Base-by-base conservation (phyloP, 75 land plant species). In the Pinus tabuliformis region DNA sequence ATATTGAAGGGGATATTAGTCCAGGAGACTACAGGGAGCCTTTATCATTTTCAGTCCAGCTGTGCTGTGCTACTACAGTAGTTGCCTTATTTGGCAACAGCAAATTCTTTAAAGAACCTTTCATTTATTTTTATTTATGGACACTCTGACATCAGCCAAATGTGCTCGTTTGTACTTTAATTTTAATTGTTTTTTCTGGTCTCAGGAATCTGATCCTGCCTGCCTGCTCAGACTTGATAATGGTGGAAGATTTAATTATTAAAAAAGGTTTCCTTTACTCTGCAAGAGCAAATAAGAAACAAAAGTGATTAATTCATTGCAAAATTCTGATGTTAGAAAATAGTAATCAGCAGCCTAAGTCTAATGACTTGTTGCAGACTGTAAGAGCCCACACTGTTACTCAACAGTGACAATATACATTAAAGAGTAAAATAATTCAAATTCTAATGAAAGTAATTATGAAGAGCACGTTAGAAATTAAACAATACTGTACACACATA, bases 41-140 rank as follows among this genome's bases (percentile, higher is more conserved):
- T 42, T 68, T 45, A 39, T 68, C 39, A 68, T 68, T 68, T 3
- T 12, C 5, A 68, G 22, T 68, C 72, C 72, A 68, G 72, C 72
- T 42, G 72, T 68, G 72, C 72, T 42, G 72, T 68, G 72, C 54
- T n/a, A 49, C 54, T 49, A 42, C 72, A 68, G 72, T 68, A 42
- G n/a, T 42, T 68, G 18, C 52, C 72, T 39, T 68, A 68, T 42
- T 20, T 21, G 72, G 72, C 45, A 68, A 68, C 13, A 5, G 49
- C 42, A 68, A 68, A 39, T 68, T 45, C 42, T 68, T 68, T 12
- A 68, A 42, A n/a, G 45, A 42, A 68, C 42, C 52, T 68, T 42
- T n/a, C 72, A 42, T 39, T 39, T 68, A 68, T 68, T 68, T 68
- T 68, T 39, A 36, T 39, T 42, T 37, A 18, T 68, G 20, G 54